These are phyloP conservation scores for Penicillium cataractarum DNA, from an alignment of 495 filamentous ascomycete genomes.

Conservation along the genomic window DNA sequence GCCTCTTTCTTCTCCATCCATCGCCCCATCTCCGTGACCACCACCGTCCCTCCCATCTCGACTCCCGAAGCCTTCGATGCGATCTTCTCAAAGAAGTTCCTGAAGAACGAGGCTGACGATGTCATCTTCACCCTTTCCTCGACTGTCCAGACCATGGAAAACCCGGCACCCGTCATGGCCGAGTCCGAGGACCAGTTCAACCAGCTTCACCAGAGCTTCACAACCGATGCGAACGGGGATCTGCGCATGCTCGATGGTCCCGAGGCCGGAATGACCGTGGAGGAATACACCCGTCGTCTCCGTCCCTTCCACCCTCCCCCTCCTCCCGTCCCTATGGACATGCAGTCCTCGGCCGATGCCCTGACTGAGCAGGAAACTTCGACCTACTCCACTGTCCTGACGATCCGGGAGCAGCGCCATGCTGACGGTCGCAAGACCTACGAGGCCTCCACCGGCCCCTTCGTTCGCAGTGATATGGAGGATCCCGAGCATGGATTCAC, in stretches of 20 bases:
- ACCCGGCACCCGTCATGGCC: constrained; percentile 50
- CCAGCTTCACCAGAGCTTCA: constrained; percentile 51
- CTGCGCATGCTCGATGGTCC: constrained; percentile 50
- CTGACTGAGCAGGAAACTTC: constrained; percentile 44
- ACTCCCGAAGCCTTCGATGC: constrained; percentile 74
- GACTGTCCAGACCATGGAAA: constrained; percentile 72
- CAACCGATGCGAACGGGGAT: constrained; percentile 49
- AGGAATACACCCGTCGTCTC: constrained; percentile 61
- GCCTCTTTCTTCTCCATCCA: constrained; percentile 96
- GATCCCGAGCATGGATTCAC: constrained; percentile 35
- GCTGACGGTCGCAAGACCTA: constrained; percentile 69
- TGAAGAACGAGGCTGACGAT: constrained; percentile 60
- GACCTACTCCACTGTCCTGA: constrained; percentile 78
- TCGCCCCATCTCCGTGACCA: constrained; percentile 87
- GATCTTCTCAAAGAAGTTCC: constrained; percentile 65
- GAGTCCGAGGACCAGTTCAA: constrained; percentile 53
- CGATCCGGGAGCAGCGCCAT: constrained; percentile 76
- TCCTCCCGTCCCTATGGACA: constrained; percentile 61
- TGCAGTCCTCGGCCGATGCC: constrained; percentile 23
- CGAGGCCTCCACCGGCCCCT: constrained; percentile 50
- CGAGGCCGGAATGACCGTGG: constrained; percentile 49
- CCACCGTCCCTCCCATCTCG: constrained; percentile 71
- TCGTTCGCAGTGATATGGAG: constrained; percentile 44
- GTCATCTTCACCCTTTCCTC: constrained; percentile 79
- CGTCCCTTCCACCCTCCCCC: constrained; percentile 80